These are phyloP conservation scores for Vigna nakashimae DNA, from an alignment of 306 rosid species.

Conservation along the genomic window DNA sequence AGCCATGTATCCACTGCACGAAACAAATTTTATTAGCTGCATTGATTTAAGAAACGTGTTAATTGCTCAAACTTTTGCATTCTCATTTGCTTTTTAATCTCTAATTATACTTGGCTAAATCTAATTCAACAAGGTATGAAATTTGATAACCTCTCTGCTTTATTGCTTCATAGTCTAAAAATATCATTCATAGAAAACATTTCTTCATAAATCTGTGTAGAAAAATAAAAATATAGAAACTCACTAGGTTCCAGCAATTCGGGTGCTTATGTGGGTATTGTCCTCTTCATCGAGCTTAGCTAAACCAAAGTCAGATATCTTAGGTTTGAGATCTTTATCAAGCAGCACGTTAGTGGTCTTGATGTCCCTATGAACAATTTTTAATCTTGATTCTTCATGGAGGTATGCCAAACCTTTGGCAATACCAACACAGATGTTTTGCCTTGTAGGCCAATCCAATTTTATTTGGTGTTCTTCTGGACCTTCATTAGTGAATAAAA, in stretches of 20 bases:
- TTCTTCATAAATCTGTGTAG: background rate
- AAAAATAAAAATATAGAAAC: slow-evolving; percentile 7
- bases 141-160: background rate
- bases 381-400: slow-evolving; percentile 79
- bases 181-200: background rate
- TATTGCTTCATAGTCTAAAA: background rate
- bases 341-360: slow-evolving; percentile 71
- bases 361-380: slow-evolving; percentile 76
- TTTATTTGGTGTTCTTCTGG: slow-evolving; percentile 31
- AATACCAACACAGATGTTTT: slow-evolving; percentile 66
- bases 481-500: slow-evolving; percentile 38
- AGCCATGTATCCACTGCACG: slow-evolving; percentile 62
- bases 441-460: slow-evolving; percentile 68
- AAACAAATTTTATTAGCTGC: slow-evolving; percentile 22
- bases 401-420: slow-evolving; percentile 73
- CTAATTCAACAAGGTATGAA: no score
- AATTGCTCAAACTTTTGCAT: no score
- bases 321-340: slow-evolving; percentile 61
- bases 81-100: no score
- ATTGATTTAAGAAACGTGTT: background rate
- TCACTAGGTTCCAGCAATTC: slow-evolving; percentile 70
- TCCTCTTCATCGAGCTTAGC: slow-evolving; percentile 77
- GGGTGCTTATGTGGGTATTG: slow-evolving; percentile 71
- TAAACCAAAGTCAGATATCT: slow-evolving; percentile 73
- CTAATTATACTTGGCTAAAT: no score